Evolutionary conservation across 768 basidiomycete species (phyloP), one percentile per base, ranked within the genome.

Genomic region (Obba rivulosa): DNA sequence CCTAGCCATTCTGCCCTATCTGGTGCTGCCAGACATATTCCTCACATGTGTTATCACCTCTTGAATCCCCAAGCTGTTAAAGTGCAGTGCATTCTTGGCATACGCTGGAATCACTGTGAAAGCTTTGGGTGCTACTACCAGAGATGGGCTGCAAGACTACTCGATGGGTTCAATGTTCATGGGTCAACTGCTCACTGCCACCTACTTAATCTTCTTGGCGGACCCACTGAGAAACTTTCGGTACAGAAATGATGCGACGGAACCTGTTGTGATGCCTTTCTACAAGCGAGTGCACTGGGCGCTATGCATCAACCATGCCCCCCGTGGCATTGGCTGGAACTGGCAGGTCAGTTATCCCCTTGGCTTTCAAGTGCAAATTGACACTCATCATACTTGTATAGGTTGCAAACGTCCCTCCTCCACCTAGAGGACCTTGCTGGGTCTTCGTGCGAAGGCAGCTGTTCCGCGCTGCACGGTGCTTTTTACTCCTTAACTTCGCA

Each of bases 391-490:
- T 8, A 16, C 25, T 24, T 5, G 9, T 14, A n/a, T 17, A 53
- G 52, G 48, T 53, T 7, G 43, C 44, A 2, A 45, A 46, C 35
- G 22, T 46, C 1, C 52, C 52, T 14, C 43, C 48, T 4, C 44
- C 46, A 4, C 46, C 52, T 2, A 8, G 22, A 16, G 22, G 17
- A 2, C 23, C 52, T 0, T 38, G 44, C 2, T 20, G 47, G 25
- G 23, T 22, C 20, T 53, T 49, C 17, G 35, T 53, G 13, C 28
- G 37, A 2, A 11, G 42, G 9, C 35, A 35, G 11, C 14, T 41
- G 8, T 35, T 52, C 11, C 18, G 31, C 18, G 37, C 35, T 13
- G 16, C 37, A 17, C 31, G 35, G 8, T 53, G 44, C 24, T 41
- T 37, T 18, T 44, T 53, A 2, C 25, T 38, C 31, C 8, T 53